Evolutionary conservation across 83 land plant genomes (phyloP).

Genomic region (Thuja plicata): DNA sequence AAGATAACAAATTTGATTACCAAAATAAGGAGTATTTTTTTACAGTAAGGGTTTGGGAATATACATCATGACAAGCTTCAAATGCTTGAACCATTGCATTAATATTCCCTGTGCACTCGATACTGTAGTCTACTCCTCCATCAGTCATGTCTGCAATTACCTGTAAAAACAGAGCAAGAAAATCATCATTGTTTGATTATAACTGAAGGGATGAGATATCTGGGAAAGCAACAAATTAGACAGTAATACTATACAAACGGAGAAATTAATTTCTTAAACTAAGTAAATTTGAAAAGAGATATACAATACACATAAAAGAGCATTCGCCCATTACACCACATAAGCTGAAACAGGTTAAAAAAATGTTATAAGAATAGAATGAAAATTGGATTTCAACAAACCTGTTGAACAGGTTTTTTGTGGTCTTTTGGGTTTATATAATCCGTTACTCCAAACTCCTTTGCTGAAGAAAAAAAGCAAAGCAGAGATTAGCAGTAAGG

Average conservation of each 20-base stretch:
- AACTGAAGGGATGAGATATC: not conserved
- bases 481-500: not conserved
- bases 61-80: slow-evolving; percentile 39
- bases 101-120: slow-evolving; percentile 50
- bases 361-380: too few relatives aligned
- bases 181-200: not conserved
- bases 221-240: not conserved
- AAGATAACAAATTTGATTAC: too few relatives aligned
- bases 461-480: slow-evolving; percentile 20
- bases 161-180: not conserved
- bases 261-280: too few relatives aligned
- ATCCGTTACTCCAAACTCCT: slow-evolving; percentile 43
- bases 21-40: not conserved
- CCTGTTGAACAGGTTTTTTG: slow-evolving; percentile 44
- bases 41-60: not conserved
- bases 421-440: slow-evolving; percentile 45
- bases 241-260: too few relatives aligned
- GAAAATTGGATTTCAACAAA: not conserved
- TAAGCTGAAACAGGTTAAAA: too few relatives aligned
- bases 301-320: too few relatives aligned
- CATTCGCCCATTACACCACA: too few relatives aligned
- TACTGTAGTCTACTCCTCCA: slow-evolving; percentile 54
- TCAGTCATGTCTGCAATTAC: slow-evolving; percentile 38
- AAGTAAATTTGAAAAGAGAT: too few relatives aligned
- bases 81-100: slow-evolving; percentile 38